phyloP scores from a whole-genome alignment of 768 basidiomycete genomes.

The Mycena sanguinolenta region DNA sequence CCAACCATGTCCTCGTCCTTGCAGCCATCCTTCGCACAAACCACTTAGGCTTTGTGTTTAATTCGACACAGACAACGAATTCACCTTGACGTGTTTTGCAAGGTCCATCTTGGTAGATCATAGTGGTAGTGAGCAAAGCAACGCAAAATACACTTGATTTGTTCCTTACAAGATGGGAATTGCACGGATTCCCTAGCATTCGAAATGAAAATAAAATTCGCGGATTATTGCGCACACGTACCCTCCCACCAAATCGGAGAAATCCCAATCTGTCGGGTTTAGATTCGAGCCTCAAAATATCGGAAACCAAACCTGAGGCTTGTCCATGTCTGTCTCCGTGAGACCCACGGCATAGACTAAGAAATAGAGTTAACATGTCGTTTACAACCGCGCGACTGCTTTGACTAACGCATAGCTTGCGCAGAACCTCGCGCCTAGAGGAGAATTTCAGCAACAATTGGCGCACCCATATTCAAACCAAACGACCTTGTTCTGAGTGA shows the following conservation, averaged over 20 bases:
- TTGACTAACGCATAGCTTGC: constrained; percentile 84
- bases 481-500: constrained; percentile 84
- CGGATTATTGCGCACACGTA: constrained; percentile 42
- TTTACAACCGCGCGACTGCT: neutral
- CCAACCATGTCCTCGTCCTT: constrained; percentile 85
- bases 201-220: neutral
- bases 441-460: constrained; percentile 17
- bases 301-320: constrained; percentile 73
- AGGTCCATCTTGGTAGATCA: constrained; percentile 75
- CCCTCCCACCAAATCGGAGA: constrained; percentile 95
- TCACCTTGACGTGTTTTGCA: constrained; percentile 78
- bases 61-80: neutral
- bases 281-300: constrained; percentile 26
- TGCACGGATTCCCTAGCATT: constrained; percentile 83
- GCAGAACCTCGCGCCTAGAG: constrained; percentile 77
- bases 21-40: constrained; percentile 79
- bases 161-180: constrained; percentile 82
- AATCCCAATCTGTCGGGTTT: constrained; percentile 77
- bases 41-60: neutral
- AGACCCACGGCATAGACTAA: constrained; percentile 85
- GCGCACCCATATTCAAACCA: neutral
- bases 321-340: constrained; percentile 84
- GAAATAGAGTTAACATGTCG: neutral
- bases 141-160: neutral
- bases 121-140: neutral